Percentiles rank a stretch among this genome's conserved stretches.
Evolutionary conservation across 129 eudicot genomes (phyloP).

Genomic region (Deinandra increscens): DNA sequence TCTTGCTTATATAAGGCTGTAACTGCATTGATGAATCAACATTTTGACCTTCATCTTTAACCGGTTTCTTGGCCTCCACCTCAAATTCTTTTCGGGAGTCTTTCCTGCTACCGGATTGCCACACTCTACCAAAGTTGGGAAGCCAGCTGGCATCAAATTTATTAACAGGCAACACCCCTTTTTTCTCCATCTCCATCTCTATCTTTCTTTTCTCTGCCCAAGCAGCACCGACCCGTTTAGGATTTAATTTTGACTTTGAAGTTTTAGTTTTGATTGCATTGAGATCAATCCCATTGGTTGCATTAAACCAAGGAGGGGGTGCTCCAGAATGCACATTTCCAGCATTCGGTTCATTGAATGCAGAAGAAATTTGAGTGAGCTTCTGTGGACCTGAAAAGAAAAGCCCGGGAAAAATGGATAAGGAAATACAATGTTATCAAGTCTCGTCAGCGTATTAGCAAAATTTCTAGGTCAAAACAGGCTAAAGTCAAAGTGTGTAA

Average conservation of each 20-base stretch:
- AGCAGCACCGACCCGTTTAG: constrained; percentile 95
- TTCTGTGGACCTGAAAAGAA: constrained; percentile 42
- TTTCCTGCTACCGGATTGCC: constrained; percentile 95
- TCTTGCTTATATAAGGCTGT: constrained; percentile 91
- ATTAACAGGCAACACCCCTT: constrained; percentile 50
- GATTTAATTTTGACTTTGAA: constrained; percentile 66
- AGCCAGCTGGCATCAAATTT: constrained; percentile 77
- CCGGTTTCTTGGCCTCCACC: constrained; percentile 38
- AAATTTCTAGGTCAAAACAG: neutral
- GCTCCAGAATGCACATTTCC: constrained; percentile 97
- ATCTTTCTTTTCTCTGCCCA: constrained; percentile 95
- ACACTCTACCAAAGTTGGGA: constrained; percentile 92
- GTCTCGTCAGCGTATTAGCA: neutral
- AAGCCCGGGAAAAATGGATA: constrained; percentile 1
- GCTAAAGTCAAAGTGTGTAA: neutral
- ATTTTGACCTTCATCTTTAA: constrained; percentile 38
- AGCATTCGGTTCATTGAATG: constrained; percentile 25
- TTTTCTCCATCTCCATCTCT: constrained; percentile 83
- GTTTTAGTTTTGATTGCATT: constrained; percentile 18
- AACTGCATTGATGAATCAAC: constrained; percentile 43
- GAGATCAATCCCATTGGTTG: constrained; percentile 28
- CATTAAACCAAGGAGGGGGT: constrained; percentile 84
- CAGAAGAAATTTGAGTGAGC: constrained; percentile 51
- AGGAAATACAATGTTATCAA: constrained; percentile 1
- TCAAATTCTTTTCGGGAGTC: constrained; percentile 84